Base-by-base conservation (phyloP, 805 yeast species). In the Saccharomycopsis sp. region DNA sequence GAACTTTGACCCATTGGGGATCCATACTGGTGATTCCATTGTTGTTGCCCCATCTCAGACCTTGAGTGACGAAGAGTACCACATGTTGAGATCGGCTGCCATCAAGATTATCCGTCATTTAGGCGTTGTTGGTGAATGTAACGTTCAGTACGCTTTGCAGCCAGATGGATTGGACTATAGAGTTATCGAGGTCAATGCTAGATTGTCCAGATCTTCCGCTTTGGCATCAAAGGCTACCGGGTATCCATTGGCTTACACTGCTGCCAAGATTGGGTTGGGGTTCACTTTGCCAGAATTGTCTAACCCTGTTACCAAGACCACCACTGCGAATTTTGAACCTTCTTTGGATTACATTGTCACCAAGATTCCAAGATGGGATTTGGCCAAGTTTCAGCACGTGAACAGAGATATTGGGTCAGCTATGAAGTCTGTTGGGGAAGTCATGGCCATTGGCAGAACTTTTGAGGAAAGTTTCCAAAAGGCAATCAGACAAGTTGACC, bases 31-130 rank as follows among this genome's bases (percentile, higher is more conserved):
- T 68, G 98, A 89, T 63, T 92, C 98, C 31, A 92, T 89, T 55
- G 98, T 89, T 37, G 96, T 92, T 57, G 98, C 98, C 41, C 98
- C 98, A 37, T 87, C 96, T 32, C 98, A 89, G 66, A 89, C 98
- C 30, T 68, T 89, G 55, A 82, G 95, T 29, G 98, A 89, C 63
- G 95, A 88, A 61, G 98, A 89, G 60, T 89, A 85, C 66, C 95
- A 89, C 67, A 92, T 89, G 98, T 77, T 89, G 56, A 80, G 98
- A 69, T 71, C 94, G 36, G 95, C 98, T 42, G 98, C 98, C 43
- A 86, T 92, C 62, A 92, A 92, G 66, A 86, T 89, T 57, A 89
- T 89, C 56, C 85, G 97, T 64, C 98, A 89, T 59, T 71, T 89
- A 58, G 98, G 98, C 60, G 98, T 89, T 51, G 96, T 89, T 53